Evolutionary conservation across 345 rosid species (phyloP), one percentile per base, ranked within the genome.

Genomic region (Gossypium longicalyx): DNA sequence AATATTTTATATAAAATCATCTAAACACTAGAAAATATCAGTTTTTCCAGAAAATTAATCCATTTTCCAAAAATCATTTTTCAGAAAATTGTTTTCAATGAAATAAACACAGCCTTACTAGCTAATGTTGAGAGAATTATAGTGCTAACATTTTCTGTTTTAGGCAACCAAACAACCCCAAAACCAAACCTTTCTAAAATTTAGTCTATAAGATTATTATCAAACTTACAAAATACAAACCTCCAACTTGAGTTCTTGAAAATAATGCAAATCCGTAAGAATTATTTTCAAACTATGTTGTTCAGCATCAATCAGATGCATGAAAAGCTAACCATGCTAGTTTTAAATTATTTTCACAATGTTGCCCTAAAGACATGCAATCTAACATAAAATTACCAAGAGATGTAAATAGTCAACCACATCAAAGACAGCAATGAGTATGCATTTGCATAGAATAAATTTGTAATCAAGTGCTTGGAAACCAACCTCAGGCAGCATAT

Each of bases 401-500:
- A 47, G 44, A 52, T 57, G 34, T 56, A 66, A 72, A 11, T 23
- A 23, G 38, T 23, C 63, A 59, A 23, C 29, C 53, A 23, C 20
- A 25, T 56, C 61, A 73, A 71, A 11, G 47, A 9, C 22, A 62
- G 54, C 19, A 73, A 79, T 56, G 44, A 52, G n/a, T 23, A 16
- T 8, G 63, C 52, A 58, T 51, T 25, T 23, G 62, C 15, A 67
- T 15, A 47, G 12, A 47, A 25, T 56, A 69, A 49, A 70, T 62
- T 52, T 43, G 27, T 51, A 56, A 13, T 10, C 2, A 48, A 58
- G 72, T 12, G 27, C 48, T 77, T 9, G 67, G 74, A 61, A 77
- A 78, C 86, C 53, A 61, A 93, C 98, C 98, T 95, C 99, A 13
- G 98, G 93, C 70, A 95, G 82, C 74, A 95, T 80, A 79, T 95